These are phyloP conservation scores for Malbranchea zuffiana DNA, from an alignment of 2,329 filamentous ascomycete genomes.

Conservation along the genomic window DNA sequence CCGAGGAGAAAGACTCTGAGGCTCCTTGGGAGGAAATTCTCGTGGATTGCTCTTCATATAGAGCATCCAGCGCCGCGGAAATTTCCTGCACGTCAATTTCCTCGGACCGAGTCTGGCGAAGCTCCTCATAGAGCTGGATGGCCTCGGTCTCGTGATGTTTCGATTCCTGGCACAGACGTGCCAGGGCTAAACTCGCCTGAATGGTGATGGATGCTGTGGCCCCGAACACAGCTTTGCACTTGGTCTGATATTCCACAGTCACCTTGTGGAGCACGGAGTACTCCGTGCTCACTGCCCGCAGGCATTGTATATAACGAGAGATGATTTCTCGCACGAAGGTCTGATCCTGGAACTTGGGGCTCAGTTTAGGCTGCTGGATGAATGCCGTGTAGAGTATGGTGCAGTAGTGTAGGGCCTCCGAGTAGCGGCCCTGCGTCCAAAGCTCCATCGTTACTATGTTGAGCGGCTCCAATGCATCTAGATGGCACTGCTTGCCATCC, in stretches of 20 bases:
- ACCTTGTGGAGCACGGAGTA: slow-evolving; percentile 26
- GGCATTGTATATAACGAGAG: slow-evolving; percentile 27
- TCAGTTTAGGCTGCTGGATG: slow-evolving; percentile 24
- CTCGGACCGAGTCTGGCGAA: slow-evolving; percentile 24
- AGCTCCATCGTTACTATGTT: slow-evolving; percentile 30
- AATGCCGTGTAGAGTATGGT: slow-evolving; percentile 30
- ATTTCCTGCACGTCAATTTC: slow-evolving; percentile 29
- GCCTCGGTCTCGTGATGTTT: slow-evolving; percentile 28
- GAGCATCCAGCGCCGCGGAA: slow-evolving; percentile 24
- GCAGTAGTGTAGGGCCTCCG: slow-evolving; percentile 29
- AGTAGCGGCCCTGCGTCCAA: slow-evolving; percentile 29
- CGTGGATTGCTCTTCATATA: slow-evolving; percentile 30
- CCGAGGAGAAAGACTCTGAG: slow-evolving; percentile 19
- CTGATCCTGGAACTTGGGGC: slow-evolving; percentile 25
- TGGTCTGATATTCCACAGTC: slow-evolving; percentile 25
- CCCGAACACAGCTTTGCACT: slow-evolving; percentile 27
- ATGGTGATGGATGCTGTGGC: slow-evolving; percentile 28
- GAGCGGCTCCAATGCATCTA: slow-evolving; percentile 31
- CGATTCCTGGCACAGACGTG: slow-evolving; percentile 30
- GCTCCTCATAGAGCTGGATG: slow-evolving; percentile 28
- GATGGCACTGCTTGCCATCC: slow-evolving; percentile 24
- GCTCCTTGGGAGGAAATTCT: slow-evolving; percentile 16
- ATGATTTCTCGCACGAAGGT: slow-evolving; percentile 26
- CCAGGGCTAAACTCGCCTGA: slow-evolving; percentile 27
- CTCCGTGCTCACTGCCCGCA: slow-evolving; percentile 26